phyloP scores from a whole-genome alignment of 352 stramenopile genomes.

The Pythium chondricola region DNA sequence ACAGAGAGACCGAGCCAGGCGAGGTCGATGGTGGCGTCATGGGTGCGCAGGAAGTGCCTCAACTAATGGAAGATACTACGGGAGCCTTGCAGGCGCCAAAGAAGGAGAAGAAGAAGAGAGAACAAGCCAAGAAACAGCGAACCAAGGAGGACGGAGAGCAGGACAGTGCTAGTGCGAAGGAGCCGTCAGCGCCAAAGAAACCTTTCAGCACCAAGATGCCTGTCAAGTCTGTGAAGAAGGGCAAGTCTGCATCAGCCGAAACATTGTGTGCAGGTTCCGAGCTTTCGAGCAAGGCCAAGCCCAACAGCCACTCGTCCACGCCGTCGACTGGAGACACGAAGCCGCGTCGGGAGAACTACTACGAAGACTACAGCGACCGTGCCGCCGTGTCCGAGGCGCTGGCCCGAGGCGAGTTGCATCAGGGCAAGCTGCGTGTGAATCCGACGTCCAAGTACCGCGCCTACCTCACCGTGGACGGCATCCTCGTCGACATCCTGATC shows the following conservation, averaged over 20 bases:
- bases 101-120: slow-evolving; percentile 8
- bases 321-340: no score
- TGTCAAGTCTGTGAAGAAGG: no score
- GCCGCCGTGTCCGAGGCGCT: slow-evolving; percentile 14
- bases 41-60: not conserved
- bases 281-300: no score
- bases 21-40: no score
- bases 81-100: not conserved
- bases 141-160: no score
- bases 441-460: slow-evolving; percentile 60
- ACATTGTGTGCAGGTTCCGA: no score
- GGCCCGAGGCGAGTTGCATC: slow-evolving; percentile 22
- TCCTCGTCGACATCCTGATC: slow-evolving; percentile 69
- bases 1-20: no score
- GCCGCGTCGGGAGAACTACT: slow-evolving; percentile 14
- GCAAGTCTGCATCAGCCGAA: no score
- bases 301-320: no score
- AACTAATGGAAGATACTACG: not conserved
- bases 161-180: not conserved
- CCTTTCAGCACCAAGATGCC: no score
- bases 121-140: slow-evolving; percentile 5
- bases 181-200: not conserved
- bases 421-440: slow-evolving; percentile 78
- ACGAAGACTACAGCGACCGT: slow-evolving; percentile 13
- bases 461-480: slow-evolving; percentile 71